Evolutionary conservation across 2,329 filamentous ascomycete genomes (phyloP).

Genomic region (Intubia oerlemansii): DNA sequence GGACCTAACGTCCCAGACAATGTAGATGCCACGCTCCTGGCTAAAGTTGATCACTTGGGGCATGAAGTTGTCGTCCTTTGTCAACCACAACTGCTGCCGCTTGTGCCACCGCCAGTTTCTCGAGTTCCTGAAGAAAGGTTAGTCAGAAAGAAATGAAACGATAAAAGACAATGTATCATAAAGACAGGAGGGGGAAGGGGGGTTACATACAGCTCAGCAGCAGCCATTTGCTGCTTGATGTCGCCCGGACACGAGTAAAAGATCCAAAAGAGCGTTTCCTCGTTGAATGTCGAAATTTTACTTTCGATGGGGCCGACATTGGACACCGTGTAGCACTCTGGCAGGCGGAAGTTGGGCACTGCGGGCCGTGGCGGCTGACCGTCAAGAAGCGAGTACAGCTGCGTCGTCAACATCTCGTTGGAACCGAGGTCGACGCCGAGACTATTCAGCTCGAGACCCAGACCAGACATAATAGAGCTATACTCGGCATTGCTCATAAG

Average conservation of each 20-base stretch:
- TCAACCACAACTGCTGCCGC: conserved; percentile 43
- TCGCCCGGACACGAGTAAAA: conserved; percentile 46
- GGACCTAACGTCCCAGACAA: conserved; percentile 39
- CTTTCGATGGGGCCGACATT: conserved; percentile 44
- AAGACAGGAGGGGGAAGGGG: too few species aligned
- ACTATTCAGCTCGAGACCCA: conserved; percentile 33
- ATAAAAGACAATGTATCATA: too few species aligned
- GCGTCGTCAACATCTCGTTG: conserved; percentile 34
- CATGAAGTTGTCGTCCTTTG: conserved; percentile 44
- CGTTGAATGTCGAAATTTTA: conserved; percentile 45
- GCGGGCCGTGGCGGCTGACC: conserved; percentile 35
- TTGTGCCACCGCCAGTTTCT: conserved; percentile 51
- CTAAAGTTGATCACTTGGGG: conserved; percentile 35
- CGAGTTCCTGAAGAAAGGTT: conserved; percentile 36
- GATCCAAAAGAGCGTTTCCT: conserved; percentile 48
- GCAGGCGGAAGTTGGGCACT: conserved; percentile 33
- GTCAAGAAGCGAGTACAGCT: conserved; percentile 40
- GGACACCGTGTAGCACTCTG: conserved; percentile 45
- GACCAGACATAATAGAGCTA: conserved; percentile 35
- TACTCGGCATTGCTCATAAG: conserved; percentile 45
- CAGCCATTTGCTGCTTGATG: conserved; percentile 40
- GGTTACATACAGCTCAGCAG: conserved; percentile 35
- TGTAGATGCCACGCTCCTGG: conserved; percentile 43
- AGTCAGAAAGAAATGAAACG: not conserved
- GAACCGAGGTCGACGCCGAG: conserved; percentile 36